These are phyloP conservation scores for Yamadazyma jaroonii DNA, from an alignment of 1,139 yeast genomes.

Conservation along the genomic window DNA sequence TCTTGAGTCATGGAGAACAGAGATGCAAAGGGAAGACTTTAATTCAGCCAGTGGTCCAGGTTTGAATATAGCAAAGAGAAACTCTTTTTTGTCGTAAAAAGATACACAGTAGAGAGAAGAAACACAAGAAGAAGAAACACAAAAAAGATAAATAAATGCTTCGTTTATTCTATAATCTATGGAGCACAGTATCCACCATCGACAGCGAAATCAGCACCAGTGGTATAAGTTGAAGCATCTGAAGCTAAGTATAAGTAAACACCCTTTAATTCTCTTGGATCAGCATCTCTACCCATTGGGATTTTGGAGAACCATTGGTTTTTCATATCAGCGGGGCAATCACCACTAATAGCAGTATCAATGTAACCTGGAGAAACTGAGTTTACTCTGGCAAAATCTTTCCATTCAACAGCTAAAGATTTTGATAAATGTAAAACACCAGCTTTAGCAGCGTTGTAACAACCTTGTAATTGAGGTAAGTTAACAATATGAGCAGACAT, in stretches of 20 bases:
- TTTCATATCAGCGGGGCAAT: slow-evolving; percentile 33
- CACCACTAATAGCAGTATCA: slow-evolving; percentile 50
- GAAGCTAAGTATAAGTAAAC: slow-evolving; percentile 39
- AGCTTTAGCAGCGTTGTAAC: slow-evolving; percentile 57
- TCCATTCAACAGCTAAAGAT: slow-evolving; percentile 55
- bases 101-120: too few relatives aligned
- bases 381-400: slow-evolving; percentile 54
- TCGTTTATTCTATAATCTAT: slow-evolving; percentile 1
- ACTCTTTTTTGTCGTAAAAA: too few relatives aligned
- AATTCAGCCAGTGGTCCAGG: too few relatives aligned
- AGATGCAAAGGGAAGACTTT: too few relatives aligned
- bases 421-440: slow-evolving; percentile 51
- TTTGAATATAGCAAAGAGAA: too few relatives aligned
- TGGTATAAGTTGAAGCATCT: slow-evolving; percentile 40
- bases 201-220: slow-evolving; percentile 45
- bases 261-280: slow-evolving; percentile 38
- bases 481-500: slow-evolving; percentile 58
- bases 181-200: slow-evolving; percentile 48
- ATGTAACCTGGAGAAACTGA: slow-evolving; percentile 58
- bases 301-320: slow-evolving; percentile 33
- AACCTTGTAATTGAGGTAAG: slow-evolving; percentile 52
- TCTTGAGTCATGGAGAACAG: too few relatives aligned
- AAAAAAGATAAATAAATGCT: too few relatives aligned
- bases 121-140: too few relatives aligned
- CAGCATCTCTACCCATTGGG: slow-evolving; percentile 39